Evolutionary conservation across 2,329 filamentous ascomycete species (phyloP), one percentile per base, ranked within the genome.

Genomic region (Alternaria triticimaculans): DNA sequence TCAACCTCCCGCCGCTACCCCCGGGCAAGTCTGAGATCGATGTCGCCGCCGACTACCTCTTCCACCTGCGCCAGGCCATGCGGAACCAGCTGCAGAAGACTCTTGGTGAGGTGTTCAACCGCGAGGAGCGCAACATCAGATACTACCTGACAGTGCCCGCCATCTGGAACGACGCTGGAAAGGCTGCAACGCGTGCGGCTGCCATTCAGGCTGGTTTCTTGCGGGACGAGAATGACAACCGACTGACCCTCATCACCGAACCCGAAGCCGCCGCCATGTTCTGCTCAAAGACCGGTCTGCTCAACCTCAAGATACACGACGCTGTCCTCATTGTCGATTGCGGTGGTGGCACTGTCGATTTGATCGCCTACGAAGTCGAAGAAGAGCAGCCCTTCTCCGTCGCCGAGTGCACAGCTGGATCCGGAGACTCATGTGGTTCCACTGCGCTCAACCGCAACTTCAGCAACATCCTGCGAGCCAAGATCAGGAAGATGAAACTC

Each of bases 401-500:
- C 21, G 94, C 94, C 58, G 96, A 98, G 82, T 98, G 96, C 80
- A 99, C 96, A 58, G 94, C 95, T 66, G 96, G 96, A 64, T 98
- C 95, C 55, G 96, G 96, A 80, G 96, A 98, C 81, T 97, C 95
- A 21, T 98, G 96, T 78, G 96, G 96, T 76, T 98, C 95, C n/a
- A 98, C 96, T 1, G 96, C 96, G 0, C 87, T 99, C 58, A 99
- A 99, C 83, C 90, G 96, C 64, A 98, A 98, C 81, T 99, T 98
- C 79, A 97, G 93, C 84, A 98, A 98, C 82, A 97, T 99, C 71
- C 85, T 98, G 55, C 91, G 96, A 58, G 96, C 95, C 65, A 98
- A 98, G 86, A 98, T 99, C 75, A 88, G 95, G 72, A 98, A 98
- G 86, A 98, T 98, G 96, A 98, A 98, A 83, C 86, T 99, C 49